Evolutionary conservation across 108 stramenopile genomes (phyloP).

Genomic region (Cyclotella baltica): DNA sequence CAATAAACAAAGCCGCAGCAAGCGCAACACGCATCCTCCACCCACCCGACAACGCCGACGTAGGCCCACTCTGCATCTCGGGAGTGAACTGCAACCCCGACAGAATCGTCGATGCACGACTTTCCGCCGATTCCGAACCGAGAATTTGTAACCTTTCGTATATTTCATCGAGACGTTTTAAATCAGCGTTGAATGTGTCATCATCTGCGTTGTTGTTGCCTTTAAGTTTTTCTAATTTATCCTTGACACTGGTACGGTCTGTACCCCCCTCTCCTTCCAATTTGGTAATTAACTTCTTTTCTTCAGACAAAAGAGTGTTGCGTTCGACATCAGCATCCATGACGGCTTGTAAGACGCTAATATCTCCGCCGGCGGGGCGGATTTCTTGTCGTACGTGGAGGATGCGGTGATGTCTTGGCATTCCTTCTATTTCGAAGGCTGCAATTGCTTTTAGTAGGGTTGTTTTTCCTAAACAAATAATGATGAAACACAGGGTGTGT

Average conservation of each 20-base stretch:
- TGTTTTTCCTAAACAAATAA: slow-evolving; percentile 86
- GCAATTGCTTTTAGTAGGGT: slow-evolving; percentile 96
- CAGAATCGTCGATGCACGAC: slow-evolving; percentile 88
- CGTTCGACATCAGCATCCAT: slow-evolving; percentile 94
- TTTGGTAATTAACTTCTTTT: slow-evolving; percentile 64
- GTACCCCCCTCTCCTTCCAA: slow-evolving; percentile 57
- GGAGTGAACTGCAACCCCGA: slow-evolving; percentile 93
- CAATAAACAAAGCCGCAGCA: slow-evolving; percentile 95
- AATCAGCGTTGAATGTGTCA: slow-evolving; percentile 66
- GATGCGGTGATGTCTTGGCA: slow-evolving; percentile 91
- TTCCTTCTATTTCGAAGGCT: slow-evolving; percentile 90
- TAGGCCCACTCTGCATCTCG: slow-evolving; percentile 87
- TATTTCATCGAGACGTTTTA: slow-evolving; percentile 83
- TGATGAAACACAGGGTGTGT: too few relatives aligned
- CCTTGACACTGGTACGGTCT: slow-evolving; percentile 51
- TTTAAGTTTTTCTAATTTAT: slow-evolving; percentile 59
- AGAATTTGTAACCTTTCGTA: slow-evolving; percentile 90
- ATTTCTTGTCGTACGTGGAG: slow-evolving; percentile 99
- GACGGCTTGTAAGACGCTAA: slow-evolving; percentile 94
- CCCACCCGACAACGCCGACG: slow-evolving; percentile 91
- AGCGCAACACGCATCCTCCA: slow-evolving; percentile 99
- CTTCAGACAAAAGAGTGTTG: slow-evolving; percentile 81
- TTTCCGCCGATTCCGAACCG: slow-evolving; percentile 90
- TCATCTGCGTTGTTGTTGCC: slow-evolving; percentile 57
- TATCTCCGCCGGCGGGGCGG: slow-evolving; percentile 66